Conservation (phyloP, 306 rosid species). For the Mucuna pruriens region DNA sequence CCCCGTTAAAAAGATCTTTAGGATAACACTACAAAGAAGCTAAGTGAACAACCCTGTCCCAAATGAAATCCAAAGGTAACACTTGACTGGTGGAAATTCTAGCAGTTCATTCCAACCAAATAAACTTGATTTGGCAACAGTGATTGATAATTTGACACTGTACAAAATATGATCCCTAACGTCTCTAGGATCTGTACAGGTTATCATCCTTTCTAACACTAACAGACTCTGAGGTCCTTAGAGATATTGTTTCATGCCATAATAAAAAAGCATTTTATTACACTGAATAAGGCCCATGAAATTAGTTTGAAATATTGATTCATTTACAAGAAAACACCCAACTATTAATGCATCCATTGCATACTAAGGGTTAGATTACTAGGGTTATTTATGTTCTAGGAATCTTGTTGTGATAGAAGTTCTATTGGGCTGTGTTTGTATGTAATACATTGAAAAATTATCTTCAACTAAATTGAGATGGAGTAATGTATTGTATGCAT, state of each 20-base stretch:
- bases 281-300: neutral
- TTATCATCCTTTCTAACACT: neutral
- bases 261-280: neutral
- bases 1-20: neutral
- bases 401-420: neutral
- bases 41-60: neutral
- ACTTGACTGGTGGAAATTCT: neutral
- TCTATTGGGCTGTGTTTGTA: neutral
- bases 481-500: neutral
- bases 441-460: neutral
- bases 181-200: neutral
- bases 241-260: neutral
- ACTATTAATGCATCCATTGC: neutral
- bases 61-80: neutral
- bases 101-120: neutral
- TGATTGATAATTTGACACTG: neutral
- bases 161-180: constrained; percentile 4
- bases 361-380: neutral
- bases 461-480: constrained; percentile 19
- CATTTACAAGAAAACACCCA: neutral
- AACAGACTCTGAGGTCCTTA: neutral
- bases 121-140: neutral
- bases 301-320: constrained; percentile 13
- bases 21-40: neutral
- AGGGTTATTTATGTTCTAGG: neutral